Base-by-base conservation (phyloP, 225 moss, liverwort and hornwort genomes). In the Physcomitrellopsis africana region DNA sequence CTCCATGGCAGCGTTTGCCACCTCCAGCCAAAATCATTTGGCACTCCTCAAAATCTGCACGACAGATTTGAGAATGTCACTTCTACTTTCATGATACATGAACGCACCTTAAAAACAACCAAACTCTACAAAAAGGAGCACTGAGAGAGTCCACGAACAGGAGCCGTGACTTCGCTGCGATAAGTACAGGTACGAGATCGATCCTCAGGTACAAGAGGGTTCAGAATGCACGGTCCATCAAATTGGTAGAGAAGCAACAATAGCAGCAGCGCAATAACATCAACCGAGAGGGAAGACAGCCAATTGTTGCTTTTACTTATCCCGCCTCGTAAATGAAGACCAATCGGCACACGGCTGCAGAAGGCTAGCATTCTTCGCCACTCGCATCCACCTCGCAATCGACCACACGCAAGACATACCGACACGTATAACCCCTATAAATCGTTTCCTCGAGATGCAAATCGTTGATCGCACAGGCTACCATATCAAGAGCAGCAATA, bases 1-100 rank as follows among this genome's bases (percentile, higher is more conserved):
- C 62, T 75, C 64, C 63, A 69, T 47, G 54, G 57, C 80, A 80
- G 61, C 52, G 69, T 42, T 69, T 69, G 24, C 61, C 42, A 76
- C 59, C 48, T 60, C 51, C 24, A 43, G 68, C 49, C 61, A 43
- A 67, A 61, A 60, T 77, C 76, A 69, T 27, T 9, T 44, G 42
- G 69, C 13, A 51, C 52, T 42, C 42, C 51, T 60, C 69, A 43
- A 48, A 69, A 18, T 51, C 76, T 77, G 76, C 76, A 51, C 24
- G 53, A 8, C 11, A 15, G 62, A 77, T 77, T 37, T 48, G 8
- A 53, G 32, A 69, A 61, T 51, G 69, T 62, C 61, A 77, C 69
- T 47, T 61, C 44, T 51, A 10, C 7, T 37, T 46, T 58, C 1
- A 45, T 17, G 10, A 32, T 22, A 61, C 54, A n/a, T 17, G n/a